Evolutionary conservation across 345 rosid genomes (phyloP).

Genomic region (Moricandia arvensis): DNA sequence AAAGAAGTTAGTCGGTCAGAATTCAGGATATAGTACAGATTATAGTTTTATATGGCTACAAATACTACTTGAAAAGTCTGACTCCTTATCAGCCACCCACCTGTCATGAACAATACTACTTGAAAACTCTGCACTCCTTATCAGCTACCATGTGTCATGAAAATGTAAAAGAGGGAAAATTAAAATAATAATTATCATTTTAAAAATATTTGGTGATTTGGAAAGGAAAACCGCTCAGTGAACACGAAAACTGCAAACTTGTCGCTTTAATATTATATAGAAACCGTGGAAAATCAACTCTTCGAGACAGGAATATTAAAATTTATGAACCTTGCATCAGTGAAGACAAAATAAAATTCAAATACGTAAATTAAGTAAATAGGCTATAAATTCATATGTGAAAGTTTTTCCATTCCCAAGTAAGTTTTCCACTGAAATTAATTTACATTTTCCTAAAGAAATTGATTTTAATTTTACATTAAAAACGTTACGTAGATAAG

Average conservation of each 20-base stretch:
- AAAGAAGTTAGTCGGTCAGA: background rate
- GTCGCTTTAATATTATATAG: constrained; percentile 5
- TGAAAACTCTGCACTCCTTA: no score
- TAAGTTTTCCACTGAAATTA: background rate
- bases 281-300: constrained; percentile 13
- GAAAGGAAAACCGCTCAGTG: constrained; percentile 15
- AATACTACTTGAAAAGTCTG: constrained; percentile 20
- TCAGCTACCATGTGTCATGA: background rate
- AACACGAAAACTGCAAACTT: constrained; percentile 15
- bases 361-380: background rate
- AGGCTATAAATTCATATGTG: background rate
- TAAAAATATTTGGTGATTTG: constrained; percentile 7
- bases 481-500: background rate
- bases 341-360: constrained; percentile 11
- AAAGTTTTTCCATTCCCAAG: background rate
- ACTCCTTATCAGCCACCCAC: constrained; percentile 3
- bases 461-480: background rate
- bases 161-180: constrained; percentile 1
- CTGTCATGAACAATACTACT: background rate
- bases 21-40: background rate
- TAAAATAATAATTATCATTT: background rate
- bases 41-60: background rate
- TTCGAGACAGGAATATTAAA: background rate
- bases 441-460: background rate
- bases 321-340: background rate